Base-by-base conservation (phyloP, 2,329 filamentous ascomycete genomes). In the Microsporum canis region DNA sequence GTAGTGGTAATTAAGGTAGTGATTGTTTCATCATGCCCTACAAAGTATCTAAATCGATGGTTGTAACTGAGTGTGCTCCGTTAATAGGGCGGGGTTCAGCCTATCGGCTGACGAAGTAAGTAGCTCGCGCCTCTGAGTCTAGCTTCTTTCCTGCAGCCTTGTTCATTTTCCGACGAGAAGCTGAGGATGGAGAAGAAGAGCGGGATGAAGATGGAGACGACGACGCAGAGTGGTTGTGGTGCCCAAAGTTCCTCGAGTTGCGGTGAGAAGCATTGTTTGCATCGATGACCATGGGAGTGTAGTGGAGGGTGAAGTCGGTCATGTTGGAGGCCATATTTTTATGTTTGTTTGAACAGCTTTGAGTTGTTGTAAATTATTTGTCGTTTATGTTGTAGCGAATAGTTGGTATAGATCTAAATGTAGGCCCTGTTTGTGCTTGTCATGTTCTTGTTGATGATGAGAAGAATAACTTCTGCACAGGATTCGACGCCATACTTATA, bases 211-310 rank as follows among this genome's bases (percentile, higher is more conserved):
- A 45, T 27, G 57, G 39, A 10, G 39, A 10, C 3, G 57, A 59
- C 8, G 57, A 47, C 14, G 43, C 29, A 10, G 57, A 49, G 27
- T 14, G 10, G 27, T 5, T 5, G 39, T 10, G 6, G 17, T 3
- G 17, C 23, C 49, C 57, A 38, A 33, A 36, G 10, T 5, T 36
- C 39, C 33, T 59, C 33, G 41, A 59, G 39, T 36, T 36, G 23
- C 57, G 39, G 39, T 31, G 31, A 5, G 57, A 59, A 27, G 57
- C 27, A 23, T 41, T 8, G 7, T 59, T 59, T 14, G 43, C 31
- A n/a, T 59, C 57, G 6, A 59, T 29, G 10, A 43, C 27, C 39
- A 59, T 59, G 10, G 57, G 57, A n/a, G 39, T 12, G 57, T 59
- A 59, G 41, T 47, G 23, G 10, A 59, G 14, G 43, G 27, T 43